phyloP scores from a whole-genome alignment of 306 rosid genomes.

The Pterocarpus santalinus region DNA sequence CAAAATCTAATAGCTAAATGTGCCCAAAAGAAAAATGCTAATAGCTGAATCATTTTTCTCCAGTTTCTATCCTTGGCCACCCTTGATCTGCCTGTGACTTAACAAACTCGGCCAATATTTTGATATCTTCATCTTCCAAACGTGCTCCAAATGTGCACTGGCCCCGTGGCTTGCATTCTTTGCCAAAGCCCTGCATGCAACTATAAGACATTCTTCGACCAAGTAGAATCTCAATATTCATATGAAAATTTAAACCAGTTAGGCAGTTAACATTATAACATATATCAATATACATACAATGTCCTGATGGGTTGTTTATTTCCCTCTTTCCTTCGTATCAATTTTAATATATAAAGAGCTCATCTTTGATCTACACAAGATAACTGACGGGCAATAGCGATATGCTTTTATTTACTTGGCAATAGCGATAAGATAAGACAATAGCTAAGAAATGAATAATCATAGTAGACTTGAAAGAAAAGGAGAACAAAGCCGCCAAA shows the following conservation, averaged over 20 bases:
- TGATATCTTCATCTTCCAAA: conserved; percentile 85
- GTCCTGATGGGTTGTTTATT: not conserved
- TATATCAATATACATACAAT: not conserved
- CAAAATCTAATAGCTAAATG: conserved; percentile 19
- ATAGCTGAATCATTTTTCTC: conserved; percentile 50
- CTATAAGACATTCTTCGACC: not conserved
- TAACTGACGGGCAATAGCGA: too few species aligned
- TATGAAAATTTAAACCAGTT: conserved; percentile 27
- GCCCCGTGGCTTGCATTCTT: conserved; percentile 87
- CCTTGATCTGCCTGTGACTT: conserved; percentile 90
- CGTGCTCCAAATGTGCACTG: conserved; percentile 98
- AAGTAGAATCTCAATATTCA: conserved; percentile 27
- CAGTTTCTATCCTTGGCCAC: conserved; percentile 65
- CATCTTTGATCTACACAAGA: too few species aligned
- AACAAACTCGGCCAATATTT: conserved; percentile 85
- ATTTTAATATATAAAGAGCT: conserved; percentile 7
- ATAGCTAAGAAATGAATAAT: too few species aligned
- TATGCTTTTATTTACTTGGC: too few species aligned
- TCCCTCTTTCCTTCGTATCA: not conserved
- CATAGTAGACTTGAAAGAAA: not conserved
- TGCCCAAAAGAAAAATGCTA: too few species aligned
- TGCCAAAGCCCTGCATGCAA: conserved; percentile 77
- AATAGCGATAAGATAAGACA: too few species aligned
- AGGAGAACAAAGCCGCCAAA: not conserved
- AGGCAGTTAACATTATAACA: not conserved